Conservation (phyloP, 116 monocot species). For the Zostera marina region DNA sequence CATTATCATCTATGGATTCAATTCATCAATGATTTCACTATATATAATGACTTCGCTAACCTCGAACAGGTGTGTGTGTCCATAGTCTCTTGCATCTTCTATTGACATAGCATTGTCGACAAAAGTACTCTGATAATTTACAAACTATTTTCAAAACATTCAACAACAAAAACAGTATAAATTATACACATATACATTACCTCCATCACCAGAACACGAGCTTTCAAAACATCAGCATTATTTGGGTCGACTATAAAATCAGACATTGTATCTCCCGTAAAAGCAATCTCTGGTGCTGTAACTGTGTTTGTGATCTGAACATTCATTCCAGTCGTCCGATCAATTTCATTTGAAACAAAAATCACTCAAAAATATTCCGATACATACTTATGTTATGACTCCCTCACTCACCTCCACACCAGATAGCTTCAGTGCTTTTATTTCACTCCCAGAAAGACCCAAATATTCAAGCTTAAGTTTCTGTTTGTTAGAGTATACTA, state of each 20-base stretch:
- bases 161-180: background rate
- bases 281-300: constrained; percentile 79
- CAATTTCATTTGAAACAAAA: background rate
- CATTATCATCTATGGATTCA: background rate
- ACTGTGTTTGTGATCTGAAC: constrained; percentile 57
- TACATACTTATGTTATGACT: too few relatives aligned
- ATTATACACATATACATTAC: constrained; percentile 10
- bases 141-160: background rate
- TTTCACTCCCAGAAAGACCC: constrained; percentile 47
- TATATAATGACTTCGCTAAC: constrained; percentile 20
- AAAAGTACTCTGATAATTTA: constrained; percentile 59
- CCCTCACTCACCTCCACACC: constrained; percentile 97
- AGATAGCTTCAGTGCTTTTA: constrained; percentile 58
- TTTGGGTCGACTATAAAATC: constrained; percentile 77
- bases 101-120: constrained; percentile 50
- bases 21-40: too few relatives aligned
- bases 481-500: constrained; percentile 65
- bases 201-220: constrained; percentile 89
- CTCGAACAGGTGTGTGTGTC: constrained; percentile 87
- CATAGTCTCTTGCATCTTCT: constrained; percentile 79
- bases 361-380: background rate
- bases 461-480: constrained; percentile 69
- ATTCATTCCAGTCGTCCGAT: background rate
- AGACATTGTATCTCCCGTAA: constrained; percentile 88
- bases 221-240: constrained; percentile 60